These are phyloP conservation scores for Podosphaera leucotricha DNA, from an alignment of 2,329 filamentous ascomycete genomes.

Conservation along the genomic window DNA sequence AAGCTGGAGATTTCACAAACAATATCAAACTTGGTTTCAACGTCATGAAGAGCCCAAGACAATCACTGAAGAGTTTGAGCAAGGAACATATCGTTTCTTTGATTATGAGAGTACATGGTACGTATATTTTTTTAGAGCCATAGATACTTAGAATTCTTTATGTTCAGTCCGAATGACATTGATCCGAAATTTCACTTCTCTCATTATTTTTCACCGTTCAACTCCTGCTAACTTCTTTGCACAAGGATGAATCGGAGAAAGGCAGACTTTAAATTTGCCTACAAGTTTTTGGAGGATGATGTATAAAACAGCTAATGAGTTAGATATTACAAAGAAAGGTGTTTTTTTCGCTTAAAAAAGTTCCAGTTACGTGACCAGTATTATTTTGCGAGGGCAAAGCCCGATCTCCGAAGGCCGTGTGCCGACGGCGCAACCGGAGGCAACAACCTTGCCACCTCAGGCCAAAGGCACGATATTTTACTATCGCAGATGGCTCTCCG, in stretches of 20 bases:
- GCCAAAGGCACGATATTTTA: no score
- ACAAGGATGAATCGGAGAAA: conserved; percentile 93
- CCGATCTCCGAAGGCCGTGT: no score
- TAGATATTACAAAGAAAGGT: no score
- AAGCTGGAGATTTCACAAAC: conserved; percentile 98
- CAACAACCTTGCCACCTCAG: no score
- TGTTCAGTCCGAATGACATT: neutral
- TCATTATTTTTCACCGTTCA: conserved; percentile 2
- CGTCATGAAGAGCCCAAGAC: conserved; percentile 94
- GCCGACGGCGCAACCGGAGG: no score
- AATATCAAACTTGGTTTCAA: conserved; percentile 99
- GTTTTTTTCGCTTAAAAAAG: no score
- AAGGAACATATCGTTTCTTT: conserved; percentile 97
- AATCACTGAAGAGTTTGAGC: conserved; percentile 96
- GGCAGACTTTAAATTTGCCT: conserved; percentile 94
- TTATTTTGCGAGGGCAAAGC: no score
- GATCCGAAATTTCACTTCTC: neutral
- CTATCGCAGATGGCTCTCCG: no score
- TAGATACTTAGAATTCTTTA: neutral
- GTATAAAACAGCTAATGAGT: conserved; percentile 31
- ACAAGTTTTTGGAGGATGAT: conserved; percentile 94
- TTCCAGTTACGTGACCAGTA: no score
- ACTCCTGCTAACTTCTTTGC: conserved; percentile 2
- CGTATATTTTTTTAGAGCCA: neutral
- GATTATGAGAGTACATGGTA: conserved; percentile 96